Base-by-base conservation (phyloP, 257 asterid species). In the Primulina eburnea region DNA sequence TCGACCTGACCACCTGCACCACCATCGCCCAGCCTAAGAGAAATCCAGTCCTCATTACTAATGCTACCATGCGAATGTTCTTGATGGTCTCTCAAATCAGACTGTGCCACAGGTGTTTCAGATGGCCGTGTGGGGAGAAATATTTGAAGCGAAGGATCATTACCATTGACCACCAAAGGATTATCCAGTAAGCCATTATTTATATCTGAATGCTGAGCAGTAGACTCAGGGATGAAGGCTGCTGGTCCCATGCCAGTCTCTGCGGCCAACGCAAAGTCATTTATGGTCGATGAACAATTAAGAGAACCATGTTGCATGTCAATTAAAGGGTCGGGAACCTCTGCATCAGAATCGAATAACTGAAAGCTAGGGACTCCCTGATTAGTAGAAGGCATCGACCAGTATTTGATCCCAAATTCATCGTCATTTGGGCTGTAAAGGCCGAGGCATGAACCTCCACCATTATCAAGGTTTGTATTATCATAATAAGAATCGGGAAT, bases 111-210 rank as follows among this genome's bases (percentile, higher is more conserved):
- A 53, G 95, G 77, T 73, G 82, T 75, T 77, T 82, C 88, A 53
- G 95, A 83, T 18, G 96, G 91, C 83, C 85, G 86, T 16, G 99
- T 79, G 50, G 99, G 93, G 66, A 94, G 93, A 86, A 91, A 94
- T 86, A 91, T 83, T 72, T 94, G 96, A 72, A 91, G 97, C 0
- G 98, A 81, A n/a, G 89, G 97, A 77, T 94, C 99, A 60, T 79
- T 84, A 69, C 91, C 89, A 76, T 80, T 77, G 75, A 80, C 83
- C 11, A 85, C 88, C 76, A 88, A 73, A 71, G 87, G 88, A 79
- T 91, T 91, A 77, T 88, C 97, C 33, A 89, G 88, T 68, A 89
- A 81, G 62, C 89, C 83, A 66, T 74, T 92, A 70, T 78, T 84
- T 47, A 78, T 65, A 73, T 84, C 77, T 69, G 86, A 66, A 74